Evolutionary conservation across 139 green algal genomes (phyloP).

Genomic region (Ulvella scutata): DNA sequence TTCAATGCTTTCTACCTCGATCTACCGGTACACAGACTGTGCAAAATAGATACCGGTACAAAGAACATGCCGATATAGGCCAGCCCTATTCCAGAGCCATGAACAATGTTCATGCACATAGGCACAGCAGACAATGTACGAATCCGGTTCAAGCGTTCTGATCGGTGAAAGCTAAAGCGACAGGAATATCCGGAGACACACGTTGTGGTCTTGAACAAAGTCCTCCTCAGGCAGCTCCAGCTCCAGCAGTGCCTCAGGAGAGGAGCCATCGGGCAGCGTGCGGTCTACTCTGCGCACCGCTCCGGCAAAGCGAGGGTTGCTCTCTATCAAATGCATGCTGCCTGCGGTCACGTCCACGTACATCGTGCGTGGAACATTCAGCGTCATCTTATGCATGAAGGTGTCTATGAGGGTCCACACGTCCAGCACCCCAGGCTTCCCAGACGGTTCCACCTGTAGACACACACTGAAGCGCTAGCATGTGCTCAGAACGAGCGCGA

Average conservation of each 20-base stretch:
- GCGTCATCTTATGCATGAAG: slow-evolving; percentile 35
- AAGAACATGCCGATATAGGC: too few species aligned
- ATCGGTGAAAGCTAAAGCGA: too few species aligned
- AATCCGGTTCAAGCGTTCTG: too few species aligned
- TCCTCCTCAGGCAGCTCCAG: slow-evolving; percentile 8
- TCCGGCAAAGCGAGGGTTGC: not conserved
- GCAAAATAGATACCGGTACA: too few species aligned
- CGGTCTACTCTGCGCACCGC: slow-evolving; percentile 10
- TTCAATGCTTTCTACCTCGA: too few species aligned
- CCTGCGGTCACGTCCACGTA: slow-evolving; percentile 35
- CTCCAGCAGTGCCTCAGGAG: slow-evolving; percentile 2
- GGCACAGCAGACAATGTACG: too few species aligned
- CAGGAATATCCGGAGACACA: too few species aligned
- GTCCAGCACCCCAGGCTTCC: slow-evolving; percentile 13
- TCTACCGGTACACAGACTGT: too few species aligned
- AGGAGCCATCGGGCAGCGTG: not conserved
- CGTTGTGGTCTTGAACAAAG: not conserved
- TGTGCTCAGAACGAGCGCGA: too few species aligned
- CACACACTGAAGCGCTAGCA: not conserved
- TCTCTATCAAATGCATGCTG: too few species aligned
- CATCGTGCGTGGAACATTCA: slow-evolving; percentile 42
- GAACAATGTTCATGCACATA: too few species aligned
- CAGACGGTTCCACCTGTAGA: slow-evolving; percentile 45
- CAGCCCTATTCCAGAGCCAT: too few species aligned
- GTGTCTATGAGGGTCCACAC: slow-evolving; percentile 35